Evolutionary conservation across 768 basidiomycete species (phyloP).

Genomic region (Agaricus bisporus): DNA sequence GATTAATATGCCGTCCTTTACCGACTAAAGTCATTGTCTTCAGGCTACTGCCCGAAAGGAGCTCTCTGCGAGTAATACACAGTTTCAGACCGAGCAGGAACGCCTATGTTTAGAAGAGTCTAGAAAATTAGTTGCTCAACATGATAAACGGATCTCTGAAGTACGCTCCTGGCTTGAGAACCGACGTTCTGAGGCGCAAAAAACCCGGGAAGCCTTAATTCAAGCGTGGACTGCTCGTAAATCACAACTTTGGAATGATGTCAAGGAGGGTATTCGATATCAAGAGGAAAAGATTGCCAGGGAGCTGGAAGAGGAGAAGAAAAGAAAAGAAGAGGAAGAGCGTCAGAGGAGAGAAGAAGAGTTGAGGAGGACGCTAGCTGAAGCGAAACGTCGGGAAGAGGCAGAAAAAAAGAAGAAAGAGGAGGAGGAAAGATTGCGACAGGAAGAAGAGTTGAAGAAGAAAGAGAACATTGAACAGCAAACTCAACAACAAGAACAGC

Average conservation of each 20-base stretch:
- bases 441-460: constrained; percentile 31
- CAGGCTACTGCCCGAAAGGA: constrained; percentile 43
- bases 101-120: constrained; percentile 28
- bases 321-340: constrained; percentile 42
- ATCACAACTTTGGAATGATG: constrained; percentile 45
- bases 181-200: constrained; percentile 37
- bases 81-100: constrained; percentile 39
- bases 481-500: constrained; percentile 32
- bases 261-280: constrained; percentile 54
- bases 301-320: constrained; percentile 52
- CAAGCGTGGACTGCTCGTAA: constrained; percentile 49
- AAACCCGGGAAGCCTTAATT: constrained; percentile 38
- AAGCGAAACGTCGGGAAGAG: constrained; percentile 37
- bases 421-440: constrained; percentile 33
- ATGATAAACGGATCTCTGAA: constrained; percentile 47
- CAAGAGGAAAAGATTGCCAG: constrained; percentile 57
- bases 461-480: constrained; percentile 29
- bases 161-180: constrained; percentile 39
- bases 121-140: constrained; percentile 29
- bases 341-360: constrained; percentile 32
- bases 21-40: background rate
- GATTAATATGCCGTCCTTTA: no score
- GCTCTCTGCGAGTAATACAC: constrained; percentile 24
- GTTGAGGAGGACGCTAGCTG: constrained; percentile 39
- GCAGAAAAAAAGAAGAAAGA: constrained; percentile 37